phyloP scores from a whole-genome alignment of 2,329 filamentous ascomycete species.

The Pseudopyricularia javanii region DNA sequence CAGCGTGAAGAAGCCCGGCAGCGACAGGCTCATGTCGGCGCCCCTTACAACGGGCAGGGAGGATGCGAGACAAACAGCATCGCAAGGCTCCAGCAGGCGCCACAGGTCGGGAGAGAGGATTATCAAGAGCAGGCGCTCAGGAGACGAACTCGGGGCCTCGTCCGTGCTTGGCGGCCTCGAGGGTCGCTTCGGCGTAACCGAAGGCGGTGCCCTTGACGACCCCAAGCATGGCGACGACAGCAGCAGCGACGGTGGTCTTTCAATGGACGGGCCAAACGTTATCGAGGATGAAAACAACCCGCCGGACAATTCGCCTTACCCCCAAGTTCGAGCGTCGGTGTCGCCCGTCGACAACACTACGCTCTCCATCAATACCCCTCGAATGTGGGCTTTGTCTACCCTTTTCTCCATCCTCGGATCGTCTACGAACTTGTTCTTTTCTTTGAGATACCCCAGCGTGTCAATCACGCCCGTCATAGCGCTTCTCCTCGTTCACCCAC shows the following conservation, averaged over 20 bases:
- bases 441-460: conserved; percentile 79
- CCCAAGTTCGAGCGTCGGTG: conserved; percentile 71
- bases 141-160: conserved; percentile 34
- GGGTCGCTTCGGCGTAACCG: conserved; percentile 37
- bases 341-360: conserved; percentile 61
- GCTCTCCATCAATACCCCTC: conserved; percentile 75
- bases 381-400: conserved; percentile 76
- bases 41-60: neutral
- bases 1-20: neutral
- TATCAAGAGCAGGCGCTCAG: conserved; percentile 20
- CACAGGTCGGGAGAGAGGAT: conserved; percentile 3
- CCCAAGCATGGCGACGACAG: conserved; percentile 16
- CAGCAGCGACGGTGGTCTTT: conserved; percentile 6
- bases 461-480: conserved; percentile 84
- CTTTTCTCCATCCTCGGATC: conserved; percentile 72
- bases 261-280: conserved; percentile 20
- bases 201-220: conserved; percentile 32
- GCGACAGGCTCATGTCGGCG: neutral
- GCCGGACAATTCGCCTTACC: conserved; percentile 61
- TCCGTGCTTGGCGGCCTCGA: conserved; percentile 40
- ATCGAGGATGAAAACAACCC: conserved; percentile 36
- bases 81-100: neutral
- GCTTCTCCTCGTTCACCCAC: conserved; percentile 69
- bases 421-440: conserved; percentile 80
- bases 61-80: neutral